Conservation (phyloP, 768 basidiomycete genomes). For the Termitomyces sp. region DNA sequence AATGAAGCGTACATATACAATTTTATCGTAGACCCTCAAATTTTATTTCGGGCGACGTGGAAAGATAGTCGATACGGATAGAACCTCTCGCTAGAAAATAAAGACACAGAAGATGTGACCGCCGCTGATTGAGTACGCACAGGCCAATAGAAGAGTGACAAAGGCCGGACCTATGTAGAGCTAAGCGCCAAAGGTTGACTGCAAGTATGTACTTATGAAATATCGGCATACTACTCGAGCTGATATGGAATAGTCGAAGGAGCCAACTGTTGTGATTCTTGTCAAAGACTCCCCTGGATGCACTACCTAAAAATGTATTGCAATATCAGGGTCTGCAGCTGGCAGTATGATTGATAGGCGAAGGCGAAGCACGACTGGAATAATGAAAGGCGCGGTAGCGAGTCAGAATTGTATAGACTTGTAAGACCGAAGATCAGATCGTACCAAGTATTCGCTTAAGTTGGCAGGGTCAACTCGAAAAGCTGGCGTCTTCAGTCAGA, state of each 20-base stretch:
- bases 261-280: background rate
- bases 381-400: constrained; percentile 4
- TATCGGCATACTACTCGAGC: background rate
- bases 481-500: constrained; percentile 31
- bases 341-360: background rate
- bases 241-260: background rate
- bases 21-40: background rate
- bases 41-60: background rate
- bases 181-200: background rate
- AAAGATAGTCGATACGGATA: background rate
- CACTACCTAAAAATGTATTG: background rate
- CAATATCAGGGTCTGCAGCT: constrained; percentile 1
- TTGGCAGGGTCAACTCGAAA: background rate
- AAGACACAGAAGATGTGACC: background rate
- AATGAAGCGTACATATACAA: background rate
- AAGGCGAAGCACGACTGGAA: background rate
- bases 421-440: constrained; percentile 5
- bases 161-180: background rate
- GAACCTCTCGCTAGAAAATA: background rate
- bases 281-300: background rate
- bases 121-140: background rate
- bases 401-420: constrained; percentile 1
- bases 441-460: constrained; percentile 2
- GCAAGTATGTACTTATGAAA: background rate
- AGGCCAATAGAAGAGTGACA: background rate